Evolutionary conservation across 2,329 filamentous ascomycete species (phyloP).

Genomic region (Penicillium sp.): DNA sequence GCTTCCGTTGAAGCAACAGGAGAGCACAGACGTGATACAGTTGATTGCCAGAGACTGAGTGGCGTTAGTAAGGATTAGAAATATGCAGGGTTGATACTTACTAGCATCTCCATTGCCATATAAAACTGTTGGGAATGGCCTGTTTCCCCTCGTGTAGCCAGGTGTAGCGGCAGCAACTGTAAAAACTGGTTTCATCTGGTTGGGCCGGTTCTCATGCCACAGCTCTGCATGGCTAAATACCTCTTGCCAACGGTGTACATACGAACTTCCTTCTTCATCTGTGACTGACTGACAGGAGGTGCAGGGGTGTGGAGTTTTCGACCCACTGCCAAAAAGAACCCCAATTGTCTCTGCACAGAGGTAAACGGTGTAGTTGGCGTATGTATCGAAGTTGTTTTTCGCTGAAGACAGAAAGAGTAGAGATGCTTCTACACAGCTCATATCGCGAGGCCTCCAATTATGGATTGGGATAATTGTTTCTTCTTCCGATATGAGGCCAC

Average conservation of each 20-base stretch:
- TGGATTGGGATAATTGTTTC: slow-evolving; percentile 51
- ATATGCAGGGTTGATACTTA: slow-evolving; percentile 8
- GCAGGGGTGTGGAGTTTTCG: slow-evolving; percentile 12
- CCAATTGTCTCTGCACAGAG: slow-evolving; percentile 48
- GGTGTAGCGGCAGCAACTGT: slow-evolving; percentile 15
- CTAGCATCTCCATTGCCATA: slow-evolving; percentile 30
- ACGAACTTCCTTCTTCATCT: slow-evolving; percentile 21
- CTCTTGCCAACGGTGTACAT: slow-evolving; percentile 38
- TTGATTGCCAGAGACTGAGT: slow-evolving; percentile 35
- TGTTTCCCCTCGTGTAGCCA: slow-evolving; percentile 7
- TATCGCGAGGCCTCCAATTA: slow-evolving; percentile 44
- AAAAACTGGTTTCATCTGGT: slow-evolving; percentile 30
- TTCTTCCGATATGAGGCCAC: slow-evolving; percentile 54
- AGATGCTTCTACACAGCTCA: slow-evolving; percentile 24
- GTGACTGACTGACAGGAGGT: slow-evolving; percentile 17
- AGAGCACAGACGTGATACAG: slow-evolving; percentile 34
- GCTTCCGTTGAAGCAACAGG: slow-evolving; percentile 33
- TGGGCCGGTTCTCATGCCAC: slow-evolving; percentile 40
- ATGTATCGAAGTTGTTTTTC: slow-evolving; percentile 44
- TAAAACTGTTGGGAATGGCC: slow-evolving; percentile 27
- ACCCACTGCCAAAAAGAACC: slow-evolving; percentile 31
- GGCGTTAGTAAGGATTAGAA: neutral
- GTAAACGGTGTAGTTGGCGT: slow-evolving; percentile 54
- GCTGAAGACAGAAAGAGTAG: slow-evolving; percentile 25
- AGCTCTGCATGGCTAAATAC: slow-evolving; percentile 44